Percentiles rank a stretch among this genome's conserved stretches.
These are phyloP conservation scores for Aureobasidium sp. DNA, from an alignment of 2,329 filamentous ascomycete species.

Conservation along the genomic window DNA sequence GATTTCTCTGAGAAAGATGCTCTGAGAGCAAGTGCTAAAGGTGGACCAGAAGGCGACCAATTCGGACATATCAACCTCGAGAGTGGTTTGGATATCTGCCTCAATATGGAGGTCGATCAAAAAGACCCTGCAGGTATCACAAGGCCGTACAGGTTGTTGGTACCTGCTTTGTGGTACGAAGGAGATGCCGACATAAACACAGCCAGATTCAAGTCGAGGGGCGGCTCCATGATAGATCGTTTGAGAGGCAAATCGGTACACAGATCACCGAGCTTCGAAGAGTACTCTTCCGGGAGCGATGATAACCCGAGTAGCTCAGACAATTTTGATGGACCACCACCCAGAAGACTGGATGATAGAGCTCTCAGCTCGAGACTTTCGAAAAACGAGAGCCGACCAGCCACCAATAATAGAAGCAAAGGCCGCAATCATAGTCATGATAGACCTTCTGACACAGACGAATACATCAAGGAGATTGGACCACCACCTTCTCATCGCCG, in stretches of 20 bases:
- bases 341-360: not conserved
- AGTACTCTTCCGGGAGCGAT: not conserved
- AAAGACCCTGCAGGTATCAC: slow-evolving; percentile 84
- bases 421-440: not conserved
- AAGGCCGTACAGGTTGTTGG: slow-evolving; percentile 74
- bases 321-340: not conserved
- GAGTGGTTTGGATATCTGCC: slow-evolving; percentile 73
- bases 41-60: slow-evolving; percentile 51
- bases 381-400: slow-evolving; percentile 5
- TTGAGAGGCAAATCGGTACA: slow-evolving; percentile 16
- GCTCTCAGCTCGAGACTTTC: not conserved
- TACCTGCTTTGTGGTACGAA: slow-evolving; percentile 62
- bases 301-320: not conserved
- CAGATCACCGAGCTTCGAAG: not conserved
- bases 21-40: slow-evolving; percentile 27
- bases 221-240: slow-evolving; percentile 19
- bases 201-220: slow-evolving; percentile 19
- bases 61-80: slow-evolving; percentile 64
- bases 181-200: slow-evolving; percentile 26
- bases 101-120: slow-evolving; percentile 84
- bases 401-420: not conserved
- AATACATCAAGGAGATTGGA: not conserved
- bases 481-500: not conserved
- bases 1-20: slow-evolving; percentile 36
- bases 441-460: not conserved